These are phyloP conservation scores for Amanita rimosa DNA, from an alignment of 768 basidiomycete species.

Conservation along the genomic window DNA sequence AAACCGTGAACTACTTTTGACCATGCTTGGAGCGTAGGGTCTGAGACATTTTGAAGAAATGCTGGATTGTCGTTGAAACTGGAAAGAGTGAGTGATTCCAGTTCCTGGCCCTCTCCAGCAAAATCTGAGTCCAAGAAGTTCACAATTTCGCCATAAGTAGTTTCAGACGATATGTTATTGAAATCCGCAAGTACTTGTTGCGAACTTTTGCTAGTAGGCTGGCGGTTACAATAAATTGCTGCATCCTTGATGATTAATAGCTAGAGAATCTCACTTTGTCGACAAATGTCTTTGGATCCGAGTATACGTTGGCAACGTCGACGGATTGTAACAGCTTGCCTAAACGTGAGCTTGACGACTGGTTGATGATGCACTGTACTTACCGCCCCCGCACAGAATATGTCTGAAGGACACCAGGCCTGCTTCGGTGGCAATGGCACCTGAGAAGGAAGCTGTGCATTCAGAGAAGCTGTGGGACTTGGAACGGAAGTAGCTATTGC, in stretches of 20 bases:
- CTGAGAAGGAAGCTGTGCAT: slow-evolving; percentile 52
- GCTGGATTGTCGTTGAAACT: slow-evolving; percentile 53
- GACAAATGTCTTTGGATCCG: slow-evolving; percentile 82
- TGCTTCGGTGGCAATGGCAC: slow-evolving; percentile 54
- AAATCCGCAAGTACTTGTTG: slow-evolving; percentile 67
- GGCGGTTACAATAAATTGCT: slow-evolving; percentile 7
- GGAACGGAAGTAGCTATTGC: slow-evolving; percentile 53
- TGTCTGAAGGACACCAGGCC: slow-evolving; percentile 62
- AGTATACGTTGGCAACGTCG: slow-evolving; percentile 62
- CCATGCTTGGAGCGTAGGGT: slow-evolving; percentile 62
- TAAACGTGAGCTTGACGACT: slow-evolving; percentile 5
- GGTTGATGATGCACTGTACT: slow-evolving; percentile 15
- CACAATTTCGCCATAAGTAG: slow-evolving; percentile 56
- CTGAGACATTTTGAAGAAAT: slow-evolving; percentile 60
- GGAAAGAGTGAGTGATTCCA: slow-evolving; percentile 48
- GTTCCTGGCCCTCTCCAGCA: slow-evolving; percentile 75
- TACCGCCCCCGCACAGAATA: slow-evolving; percentile 75
- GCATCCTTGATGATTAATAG: neutral
- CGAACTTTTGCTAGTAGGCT: slow-evolving; percentile 64
- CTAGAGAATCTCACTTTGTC: slow-evolving; percentile 39
- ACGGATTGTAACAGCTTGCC: slow-evolving; percentile 74
- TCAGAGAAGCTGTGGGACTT: slow-evolving; percentile 45
- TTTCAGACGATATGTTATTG: slow-evolving; percentile 28
- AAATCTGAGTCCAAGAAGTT: slow-evolving; percentile 69
- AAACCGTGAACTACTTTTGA: slow-evolving; percentile 72